Conservation (phyloP, 202 grass and related monocot genomes). For the Zoysia matrella region DNA sequence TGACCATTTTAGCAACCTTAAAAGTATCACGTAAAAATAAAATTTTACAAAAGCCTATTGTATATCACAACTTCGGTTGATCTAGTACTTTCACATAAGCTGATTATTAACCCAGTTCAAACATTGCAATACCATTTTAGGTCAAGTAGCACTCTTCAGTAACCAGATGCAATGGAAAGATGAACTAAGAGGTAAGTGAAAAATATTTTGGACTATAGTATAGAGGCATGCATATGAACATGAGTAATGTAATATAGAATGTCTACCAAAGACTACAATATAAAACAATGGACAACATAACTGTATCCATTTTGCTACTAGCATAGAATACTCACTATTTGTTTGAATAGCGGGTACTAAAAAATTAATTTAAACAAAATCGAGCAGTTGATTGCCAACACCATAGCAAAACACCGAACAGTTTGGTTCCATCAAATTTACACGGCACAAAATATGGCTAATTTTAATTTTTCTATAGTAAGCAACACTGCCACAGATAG, state of each 20-base stretch:
- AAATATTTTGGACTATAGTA: conserved; percentile 21
- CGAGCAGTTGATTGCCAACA: neutral
- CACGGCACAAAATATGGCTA: neutral
- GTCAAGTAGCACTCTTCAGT: conserved; percentile 4
- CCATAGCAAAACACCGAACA: neutral
- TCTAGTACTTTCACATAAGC: neutral
- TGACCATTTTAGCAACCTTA: neutral
- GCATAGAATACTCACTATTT: conserved; percentile 13
- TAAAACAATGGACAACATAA: conserved; percentile 2
- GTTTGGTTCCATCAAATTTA: neutral
- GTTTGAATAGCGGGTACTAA: conserved; percentile 3
- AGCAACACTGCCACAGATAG: too few species aligned
- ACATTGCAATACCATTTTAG: neutral
- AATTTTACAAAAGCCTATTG: neutral
- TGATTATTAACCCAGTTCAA: neutral
- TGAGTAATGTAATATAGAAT: neutral
- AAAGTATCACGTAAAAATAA: neutral
- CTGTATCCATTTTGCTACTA: neutral
- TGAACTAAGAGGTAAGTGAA: neutral
- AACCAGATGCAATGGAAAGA: conserved; percentile 4
- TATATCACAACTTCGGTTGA: conserved; percentile 24
- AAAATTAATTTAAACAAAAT: conserved; percentile 2
- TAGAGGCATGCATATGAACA: neutral
- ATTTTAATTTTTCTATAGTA: neutral
- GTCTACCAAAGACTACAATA: conserved; percentile 2